A percentile compares a stretch with the other conserved stretches of the same genome.
These are phyloP conservation scores for Termitomyces titanicus DNA, from an alignment of 768 basidiomycete species.

Conservation along the genomic window DNA sequence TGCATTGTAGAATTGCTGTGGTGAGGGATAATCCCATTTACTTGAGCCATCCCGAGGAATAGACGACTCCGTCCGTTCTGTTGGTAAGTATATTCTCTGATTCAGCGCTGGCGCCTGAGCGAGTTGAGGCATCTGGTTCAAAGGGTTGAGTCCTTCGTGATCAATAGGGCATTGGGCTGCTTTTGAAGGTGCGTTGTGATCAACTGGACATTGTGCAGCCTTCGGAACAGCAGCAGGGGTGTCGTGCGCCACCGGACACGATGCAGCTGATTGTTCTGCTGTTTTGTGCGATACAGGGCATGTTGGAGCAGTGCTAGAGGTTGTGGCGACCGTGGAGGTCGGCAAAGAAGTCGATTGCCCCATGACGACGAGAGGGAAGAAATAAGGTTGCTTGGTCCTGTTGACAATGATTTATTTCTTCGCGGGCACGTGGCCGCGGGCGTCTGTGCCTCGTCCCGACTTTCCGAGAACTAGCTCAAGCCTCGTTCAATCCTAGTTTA, in stretches of 20 bases:
- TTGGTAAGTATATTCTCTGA: conserved; percentile 62
- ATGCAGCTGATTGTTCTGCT: neutral
- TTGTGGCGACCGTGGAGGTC: conserved; percentile 10
- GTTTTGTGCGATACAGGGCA: conserved; percentile 25
- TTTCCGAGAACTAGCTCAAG: too few relatives aligned
- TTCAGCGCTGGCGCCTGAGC: conserved; percentile 61
- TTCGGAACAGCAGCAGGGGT: conserved; percentile 19
- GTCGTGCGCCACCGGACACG: conserved; percentile 34
- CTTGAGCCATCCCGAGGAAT: conserved; percentile 67
- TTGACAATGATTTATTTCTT: conserved; percentile 4
- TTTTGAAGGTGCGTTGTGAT: conserved; percentile 31
- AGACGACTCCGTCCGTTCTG: conserved; percentile 71
- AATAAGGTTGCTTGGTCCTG: conserved; percentile 7
- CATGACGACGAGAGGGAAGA: conserved; percentile 21
- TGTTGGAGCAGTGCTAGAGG: conserved; percentile 21
- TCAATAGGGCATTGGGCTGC: conserved; percentile 62
- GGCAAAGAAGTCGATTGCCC: conserved; percentile 45
- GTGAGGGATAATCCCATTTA: conserved; percentile 94
- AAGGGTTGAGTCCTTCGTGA: conserved; percentile 55
- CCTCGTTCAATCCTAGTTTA: too few relatives aligned
- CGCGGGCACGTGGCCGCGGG: conserved; percentile 8
- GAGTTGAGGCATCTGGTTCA: conserved; percentile 90
- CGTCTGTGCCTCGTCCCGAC: too few relatives aligned
- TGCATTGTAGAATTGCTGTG: conserved; percentile 98
- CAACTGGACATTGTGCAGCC: conserved; percentile 38